Evolutionary conservation across 148 eudicot species (phyloP).

Genomic region (Amaranthus hypochondriacus): DNA sequence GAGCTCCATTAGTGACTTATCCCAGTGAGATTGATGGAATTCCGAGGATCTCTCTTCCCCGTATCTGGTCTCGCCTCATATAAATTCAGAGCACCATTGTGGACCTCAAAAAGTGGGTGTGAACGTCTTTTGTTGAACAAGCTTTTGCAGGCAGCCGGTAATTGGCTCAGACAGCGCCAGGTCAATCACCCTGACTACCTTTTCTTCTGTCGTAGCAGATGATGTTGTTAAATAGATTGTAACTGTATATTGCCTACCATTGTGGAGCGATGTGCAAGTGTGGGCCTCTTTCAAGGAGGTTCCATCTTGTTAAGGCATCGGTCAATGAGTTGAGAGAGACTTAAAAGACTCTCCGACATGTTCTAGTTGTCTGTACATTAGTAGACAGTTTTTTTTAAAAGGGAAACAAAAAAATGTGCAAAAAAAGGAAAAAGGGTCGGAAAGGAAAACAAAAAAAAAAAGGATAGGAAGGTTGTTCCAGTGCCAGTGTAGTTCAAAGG

Average conservation of each 20-base stretch:
- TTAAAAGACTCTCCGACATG: conserved; percentile 8
- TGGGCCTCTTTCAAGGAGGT: conserved; percentile 10
- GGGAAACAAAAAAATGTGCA: background rate
- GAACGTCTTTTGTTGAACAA: conserved; percentile 41
- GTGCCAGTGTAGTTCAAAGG: background rate
- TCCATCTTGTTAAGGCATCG: conserved; percentile 3
- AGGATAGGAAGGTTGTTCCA: no score
- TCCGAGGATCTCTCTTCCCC: conserved; percentile 65
- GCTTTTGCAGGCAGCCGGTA: conserved; percentile 62
- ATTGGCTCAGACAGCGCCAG: conserved; percentile 48
- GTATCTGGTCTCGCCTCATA: conserved; percentile 76
- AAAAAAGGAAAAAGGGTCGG: no score
- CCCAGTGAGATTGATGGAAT: conserved; percentile 52
- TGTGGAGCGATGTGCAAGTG: conserved; percentile 19
- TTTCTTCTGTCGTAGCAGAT: conserved; percentile 68
- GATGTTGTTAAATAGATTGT: conserved; percentile 26
- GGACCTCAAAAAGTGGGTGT: conserved; percentile 52
- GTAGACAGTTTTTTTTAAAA: background rate
- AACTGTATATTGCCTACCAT: conserved; percentile 25
- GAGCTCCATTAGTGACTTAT: conserved; percentile 43
- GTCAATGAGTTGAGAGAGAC: conserved; percentile 10
- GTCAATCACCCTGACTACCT: conserved; percentile 83
- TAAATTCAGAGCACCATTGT: conserved; percentile 61
- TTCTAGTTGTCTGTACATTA: conserved; percentile 1
- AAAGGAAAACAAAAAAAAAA: no score